Evolutionary conservation across 1,284 basidiomycete genomes (phyloP).

Genomic region (Polyporus tsugae): DNA sequence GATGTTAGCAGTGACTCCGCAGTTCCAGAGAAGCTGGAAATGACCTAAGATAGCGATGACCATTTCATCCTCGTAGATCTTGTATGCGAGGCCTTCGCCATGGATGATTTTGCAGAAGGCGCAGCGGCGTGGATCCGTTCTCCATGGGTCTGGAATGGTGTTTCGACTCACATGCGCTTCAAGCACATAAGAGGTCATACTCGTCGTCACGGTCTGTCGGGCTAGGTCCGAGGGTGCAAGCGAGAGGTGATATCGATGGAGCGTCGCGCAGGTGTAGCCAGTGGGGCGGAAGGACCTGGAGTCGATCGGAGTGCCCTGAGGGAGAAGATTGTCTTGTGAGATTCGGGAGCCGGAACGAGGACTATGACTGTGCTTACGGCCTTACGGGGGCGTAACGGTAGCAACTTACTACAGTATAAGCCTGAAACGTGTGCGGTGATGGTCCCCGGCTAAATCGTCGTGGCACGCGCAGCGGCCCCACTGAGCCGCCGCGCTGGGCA

Average conservation of each 20-base stretch:
- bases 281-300: neutral
- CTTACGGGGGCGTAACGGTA: neutral
- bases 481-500: neutral
- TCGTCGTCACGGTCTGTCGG: neutral
- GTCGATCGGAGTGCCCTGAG: neutral
- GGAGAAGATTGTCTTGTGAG: neutral
- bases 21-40: constrained; percentile 17
- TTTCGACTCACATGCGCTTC: constrained; percentile 60
- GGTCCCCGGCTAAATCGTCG: neutral
- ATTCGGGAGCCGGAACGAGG: neutral
- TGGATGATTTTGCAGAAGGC: constrained; percentile 70
- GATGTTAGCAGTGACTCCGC: constrained; percentile 1
- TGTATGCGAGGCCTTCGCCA: constrained; percentile 54
- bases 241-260: neutral
- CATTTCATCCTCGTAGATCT: constrained; percentile 69
- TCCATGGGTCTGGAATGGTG: constrained; percentile 53
- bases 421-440: neutral
- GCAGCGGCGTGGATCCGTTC: constrained; percentile 52
- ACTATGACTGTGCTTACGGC: neutral
- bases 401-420: neutral
- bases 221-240: neutral
- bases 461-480: neutral
- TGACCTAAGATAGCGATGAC: constrained; percentile 76
- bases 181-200: constrained; percentile 79
- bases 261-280: neutral